These are phyloP conservation scores for Phytophthora agathidicida DNA, from an alignment of 352 stramenopile species.

Conservation along the genomic window DNA sequence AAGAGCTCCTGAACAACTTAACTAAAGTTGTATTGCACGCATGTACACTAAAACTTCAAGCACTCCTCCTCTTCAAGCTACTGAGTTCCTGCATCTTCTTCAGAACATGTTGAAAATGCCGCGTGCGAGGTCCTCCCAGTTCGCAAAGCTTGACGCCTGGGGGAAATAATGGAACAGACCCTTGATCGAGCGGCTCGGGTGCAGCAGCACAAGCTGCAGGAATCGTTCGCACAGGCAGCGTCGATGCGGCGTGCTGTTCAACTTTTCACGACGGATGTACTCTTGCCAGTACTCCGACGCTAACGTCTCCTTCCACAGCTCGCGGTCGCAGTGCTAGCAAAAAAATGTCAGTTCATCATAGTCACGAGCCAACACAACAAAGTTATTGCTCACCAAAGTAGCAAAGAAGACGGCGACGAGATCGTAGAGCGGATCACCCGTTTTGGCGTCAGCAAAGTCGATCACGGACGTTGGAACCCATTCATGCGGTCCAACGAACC, in stretches of 20 bases:
- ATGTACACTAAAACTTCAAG: conserved; percentile 3
- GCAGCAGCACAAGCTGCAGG: conserved; percentile 73
- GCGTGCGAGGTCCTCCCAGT: conserved; percentile 72
- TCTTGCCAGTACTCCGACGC: conserved; percentile 72
- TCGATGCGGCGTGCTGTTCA: conserved; percentile 17
- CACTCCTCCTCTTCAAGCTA: not conserved
- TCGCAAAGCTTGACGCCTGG: conserved; percentile 30
- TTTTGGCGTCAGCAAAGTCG: conserved; percentile 90
- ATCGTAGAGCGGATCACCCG: conserved; percentile 86
- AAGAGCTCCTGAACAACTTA: not conserved
- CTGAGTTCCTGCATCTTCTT: not conserved
- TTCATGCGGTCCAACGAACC: conserved; percentile 52
- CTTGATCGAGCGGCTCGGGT: conserved; percentile 78
- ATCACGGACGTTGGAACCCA: conserved; percentile 81
- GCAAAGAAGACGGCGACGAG: conserved; percentile 84
- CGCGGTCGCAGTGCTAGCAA: conserved; percentile 65
- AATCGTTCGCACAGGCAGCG: conserved; percentile 64
- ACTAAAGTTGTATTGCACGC: conserved; percentile 15
- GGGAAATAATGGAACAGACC: conserved; percentile 79
- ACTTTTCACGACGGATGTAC: conserved; percentile 60
- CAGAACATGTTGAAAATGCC: conserved; percentile 69
- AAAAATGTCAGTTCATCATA: conserved; percentile 7
- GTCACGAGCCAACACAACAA: not conserved
- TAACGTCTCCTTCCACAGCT: conserved; percentile 66
- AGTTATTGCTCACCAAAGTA: conserved; percentile 56